A percentile compares a stretch with the other conserved stretches of the same genome.
phyloP scores from a whole-genome alignment of 192 early-diverging fungal genomes.

The Chytriomyces hyalinus region DNA sequence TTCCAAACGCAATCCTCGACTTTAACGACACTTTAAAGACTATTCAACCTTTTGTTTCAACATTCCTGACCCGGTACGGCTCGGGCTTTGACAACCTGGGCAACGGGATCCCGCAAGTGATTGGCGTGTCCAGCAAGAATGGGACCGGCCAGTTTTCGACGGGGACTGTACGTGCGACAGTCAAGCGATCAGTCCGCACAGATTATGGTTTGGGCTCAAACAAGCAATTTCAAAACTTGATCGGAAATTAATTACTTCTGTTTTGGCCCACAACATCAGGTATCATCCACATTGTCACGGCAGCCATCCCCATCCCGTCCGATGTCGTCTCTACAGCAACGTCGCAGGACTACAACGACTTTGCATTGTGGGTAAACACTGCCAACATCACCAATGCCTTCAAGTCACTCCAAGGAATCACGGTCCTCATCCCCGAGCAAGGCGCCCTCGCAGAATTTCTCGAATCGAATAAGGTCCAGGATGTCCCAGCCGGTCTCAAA shows the following conservation, averaged over 20 bases:
- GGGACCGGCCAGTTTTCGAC: not conserved
- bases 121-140: not conserved
- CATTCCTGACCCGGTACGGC: slow-evolving; percentile 5
- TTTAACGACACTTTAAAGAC: not conserved
- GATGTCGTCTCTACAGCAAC: slow-evolving; percentile 2
- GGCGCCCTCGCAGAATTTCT: not conserved
- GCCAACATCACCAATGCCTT: not conserved
- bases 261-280: not conserved
- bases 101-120: not conserved
- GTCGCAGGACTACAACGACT: not conserved
- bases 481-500: not conserved
- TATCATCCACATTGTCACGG: slow-evolving; percentile 5
- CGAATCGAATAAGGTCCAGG: not conserved
- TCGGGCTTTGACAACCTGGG: not conserved
- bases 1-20: not conserved
- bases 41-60: not conserved
- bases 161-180: not conserved
- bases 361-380: not conserved
- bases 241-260: too few species aligned
- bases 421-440: slow-evolving; percentile 7
- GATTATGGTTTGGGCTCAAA: not conserved
- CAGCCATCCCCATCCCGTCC: slow-evolving; percentile 8
- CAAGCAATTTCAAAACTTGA: not conserved
- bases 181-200: not conserved
- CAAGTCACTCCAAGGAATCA: slow-evolving; percentile 15